Conservation (phyloP, 352 stramenopile genomes). For the Pythium grandisporangium region DNA sequence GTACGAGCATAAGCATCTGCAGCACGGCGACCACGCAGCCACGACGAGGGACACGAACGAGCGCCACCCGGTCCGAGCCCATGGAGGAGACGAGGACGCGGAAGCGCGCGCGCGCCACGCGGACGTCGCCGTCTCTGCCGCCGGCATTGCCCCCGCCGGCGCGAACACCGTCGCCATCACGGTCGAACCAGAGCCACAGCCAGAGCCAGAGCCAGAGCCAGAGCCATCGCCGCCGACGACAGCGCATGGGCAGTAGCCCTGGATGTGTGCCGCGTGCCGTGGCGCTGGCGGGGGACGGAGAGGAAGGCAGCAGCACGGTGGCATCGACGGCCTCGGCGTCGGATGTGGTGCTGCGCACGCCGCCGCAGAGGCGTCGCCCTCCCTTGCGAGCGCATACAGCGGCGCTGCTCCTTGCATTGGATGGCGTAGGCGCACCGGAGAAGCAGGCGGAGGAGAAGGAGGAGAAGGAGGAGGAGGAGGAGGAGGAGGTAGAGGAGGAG, state of each 20-base stretch:
- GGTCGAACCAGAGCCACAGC: too few relatives aligned
- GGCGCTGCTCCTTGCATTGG: too few relatives aligned
- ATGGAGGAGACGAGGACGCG: neutral
- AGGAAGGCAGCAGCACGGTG: too few relatives aligned
- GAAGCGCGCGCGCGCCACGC: neutral
- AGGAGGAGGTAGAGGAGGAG: constrained; percentile 19
- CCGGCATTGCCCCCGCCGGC: neutral
- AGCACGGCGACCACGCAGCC: too few relatives aligned
- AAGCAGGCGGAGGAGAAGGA: constrained; percentile 6
- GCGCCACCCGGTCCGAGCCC: too few relatives aligned
- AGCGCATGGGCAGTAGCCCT: constrained; percentile 10
- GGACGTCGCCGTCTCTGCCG: neutral
- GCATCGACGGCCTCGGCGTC: too few relatives aligned
- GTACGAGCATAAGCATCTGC: too few relatives aligned
- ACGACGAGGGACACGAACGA: too few relatives aligned
- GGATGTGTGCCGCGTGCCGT: constrained; percentile 8
- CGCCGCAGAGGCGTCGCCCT: constrained; percentile 7
- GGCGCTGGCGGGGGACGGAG: neutral
- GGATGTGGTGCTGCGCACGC: constrained; percentile 2
- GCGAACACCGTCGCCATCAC: constrained; percentile 11
- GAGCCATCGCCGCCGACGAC: constrained; percentile 11
- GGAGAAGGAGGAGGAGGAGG: constrained; percentile 3
- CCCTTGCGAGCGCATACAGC: too few relatives aligned
- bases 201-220: too few relatives aligned
- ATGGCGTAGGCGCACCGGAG: constrained; percentile 2